Conservation (phyloP, 1,284 basidiomycete genomes). For the Ganoderma leucocontextum region DNA sequence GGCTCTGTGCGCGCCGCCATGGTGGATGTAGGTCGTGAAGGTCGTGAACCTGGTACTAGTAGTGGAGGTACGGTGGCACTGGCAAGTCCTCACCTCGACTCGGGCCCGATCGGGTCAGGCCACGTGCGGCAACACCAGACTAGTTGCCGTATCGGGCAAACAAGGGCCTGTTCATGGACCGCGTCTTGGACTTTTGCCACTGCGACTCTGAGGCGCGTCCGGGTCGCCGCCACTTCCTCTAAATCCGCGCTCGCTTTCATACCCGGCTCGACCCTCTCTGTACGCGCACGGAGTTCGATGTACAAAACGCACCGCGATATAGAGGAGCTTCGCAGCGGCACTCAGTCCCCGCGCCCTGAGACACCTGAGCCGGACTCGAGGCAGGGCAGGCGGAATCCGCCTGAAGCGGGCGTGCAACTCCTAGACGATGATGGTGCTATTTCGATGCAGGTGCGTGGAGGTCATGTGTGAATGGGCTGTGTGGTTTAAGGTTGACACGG, state of each 20-base stretch:
- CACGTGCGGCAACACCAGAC: constrained; percentile 25
- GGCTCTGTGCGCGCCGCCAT: constrained; percentile 61
- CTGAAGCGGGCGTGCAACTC: constrained; percentile 51
- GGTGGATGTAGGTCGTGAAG: constrained; percentile 3
- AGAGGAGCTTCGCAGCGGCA: constrained; percentile 42
- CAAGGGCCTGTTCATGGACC: constrained; percentile 20
- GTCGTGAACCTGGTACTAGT: neutral
- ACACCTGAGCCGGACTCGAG: constrained; percentile 68
- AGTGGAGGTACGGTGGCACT: constrained; percentile 12
- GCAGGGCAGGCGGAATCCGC: constrained; percentile 63
- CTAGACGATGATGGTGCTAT: constrained; percentile 73
- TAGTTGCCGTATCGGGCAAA: constrained; percentile 22
- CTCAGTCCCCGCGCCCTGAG: constrained; percentile 61
- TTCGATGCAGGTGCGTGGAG: constrained; percentile 61
- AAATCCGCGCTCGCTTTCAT: constrained; percentile 8
- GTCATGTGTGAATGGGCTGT: neutral
- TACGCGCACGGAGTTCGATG: constrained; percentile 15
- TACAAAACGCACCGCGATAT: constrained; percentile 39
- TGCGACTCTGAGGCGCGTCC: constrained; percentile 18
- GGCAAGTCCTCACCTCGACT: neutral
- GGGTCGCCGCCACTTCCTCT: constrained; percentile 2
- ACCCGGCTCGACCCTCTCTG: neutral
- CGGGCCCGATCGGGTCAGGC: neutral
- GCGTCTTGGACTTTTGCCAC: constrained; percentile 27
- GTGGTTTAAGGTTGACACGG: constrained; percentile 14